These are phyloP conservation scores for Komagataella populi DNA, from an alignment of 805 yeast genomes.

Conservation along the genomic window DNA sequence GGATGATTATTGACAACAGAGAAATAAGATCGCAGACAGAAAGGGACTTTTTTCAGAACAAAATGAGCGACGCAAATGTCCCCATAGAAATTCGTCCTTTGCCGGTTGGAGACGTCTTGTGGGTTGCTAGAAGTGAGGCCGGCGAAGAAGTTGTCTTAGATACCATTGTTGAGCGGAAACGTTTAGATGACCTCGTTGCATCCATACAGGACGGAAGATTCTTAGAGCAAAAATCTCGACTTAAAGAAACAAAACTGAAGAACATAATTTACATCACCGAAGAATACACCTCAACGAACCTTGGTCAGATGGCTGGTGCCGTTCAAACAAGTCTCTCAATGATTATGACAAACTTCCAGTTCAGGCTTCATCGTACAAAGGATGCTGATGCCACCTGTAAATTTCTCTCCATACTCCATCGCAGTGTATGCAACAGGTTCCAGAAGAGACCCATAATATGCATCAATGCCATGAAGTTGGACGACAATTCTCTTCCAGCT, in stretches of 20 bases:
- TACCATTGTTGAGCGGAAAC: slow-evolving; percentile 79
- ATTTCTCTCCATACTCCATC: slow-evolving; percentile 38
- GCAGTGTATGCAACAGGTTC: slow-evolving; percentile 26
- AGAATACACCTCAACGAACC: slow-evolving; percentile 39
- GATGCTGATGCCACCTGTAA: slow-evolving; percentile 64
- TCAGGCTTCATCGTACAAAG: slow-evolving; percentile 54
- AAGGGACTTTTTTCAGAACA: slow-evolving; percentile 52
- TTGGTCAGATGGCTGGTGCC: slow-evolving; percentile 41
- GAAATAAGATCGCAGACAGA: slow-evolving; percentile 62
- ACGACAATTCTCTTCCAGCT: slow-evolving; percentile 28
- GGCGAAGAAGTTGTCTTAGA: slow-evolving; percentile 58
- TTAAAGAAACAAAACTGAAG: slow-evolving; percentile 52
- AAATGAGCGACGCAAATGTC: slow-evolving; percentile 35
- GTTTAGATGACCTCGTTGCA: slow-evolving; percentile 71
- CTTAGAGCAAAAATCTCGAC: slow-evolving; percentile 71
- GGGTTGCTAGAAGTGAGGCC: slow-evolving; percentile 68
- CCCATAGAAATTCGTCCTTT: slow-evolving; percentile 40
- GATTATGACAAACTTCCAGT: slow-evolving; percentile 51
- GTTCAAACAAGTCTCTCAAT: slow-evolving; percentile 66
- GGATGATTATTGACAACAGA: slow-evolving; percentile 63
- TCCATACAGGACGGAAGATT: slow-evolving; percentile 86
- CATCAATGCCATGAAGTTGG: slow-evolving; percentile 34
- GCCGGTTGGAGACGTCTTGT: slow-evolving; percentile 75
- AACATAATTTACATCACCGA: slow-evolving; percentile 72
- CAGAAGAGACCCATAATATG: slow-evolving; percentile 27